Base-by-base conservation (phyloP, 2,329 filamentous ascomycete species). In the Sporothrix schenckii region DNA sequence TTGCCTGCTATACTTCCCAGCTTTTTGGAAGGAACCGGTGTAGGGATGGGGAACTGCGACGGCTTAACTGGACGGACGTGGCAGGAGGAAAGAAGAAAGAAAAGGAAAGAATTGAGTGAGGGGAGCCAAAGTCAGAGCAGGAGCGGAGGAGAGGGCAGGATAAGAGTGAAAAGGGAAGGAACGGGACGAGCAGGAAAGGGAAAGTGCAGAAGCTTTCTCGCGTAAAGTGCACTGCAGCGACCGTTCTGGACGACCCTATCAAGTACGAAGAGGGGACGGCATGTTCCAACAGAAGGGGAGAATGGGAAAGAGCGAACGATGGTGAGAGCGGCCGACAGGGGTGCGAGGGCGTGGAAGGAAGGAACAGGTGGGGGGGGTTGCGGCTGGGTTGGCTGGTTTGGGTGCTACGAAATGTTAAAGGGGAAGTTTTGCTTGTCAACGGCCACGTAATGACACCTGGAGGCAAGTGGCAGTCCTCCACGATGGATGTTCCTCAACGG, bases 41-140 rank as follows among this genome's bases (percentile, higher is more conserved):
- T 47, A 58, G 47, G 50, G 65, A 34, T 67, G 65, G 65, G 52
- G 66, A 68, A 68, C 66, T 49, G 52, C 66, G 52, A 27, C 65
- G 50, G 65, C 65, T 67, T n/a, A 56, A 67, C 52, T 56, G 66
- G 63, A 30, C n/a, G 39, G 27, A 58, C 27, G 30, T 21, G 52
- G 21, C 34, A 44, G 58, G 39, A 47, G n/a, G 61, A 34, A 24
- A 58, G 21, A n/a, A 9, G 61, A 34, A 24, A 58, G 21, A n/a
- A 9, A 39, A 39, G 4, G 27, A 7, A 39, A 44, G 49, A 16
- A 47, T 34, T 34, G 7, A 41, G 16, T 10, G 47, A 49, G 27
- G 34, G 34, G 34, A 34, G 34, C 34, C 30, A 27, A 34, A 14
- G 27, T 34, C 34, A 9, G 16, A 41, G 50, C 9, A 39, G 52